Evolutionary conservation across 2,329 filamentous ascomycete species (phyloP), one percentile per base, ranked within the genome.

Genomic region (Alternaria novae-zelandiae): DNA sequence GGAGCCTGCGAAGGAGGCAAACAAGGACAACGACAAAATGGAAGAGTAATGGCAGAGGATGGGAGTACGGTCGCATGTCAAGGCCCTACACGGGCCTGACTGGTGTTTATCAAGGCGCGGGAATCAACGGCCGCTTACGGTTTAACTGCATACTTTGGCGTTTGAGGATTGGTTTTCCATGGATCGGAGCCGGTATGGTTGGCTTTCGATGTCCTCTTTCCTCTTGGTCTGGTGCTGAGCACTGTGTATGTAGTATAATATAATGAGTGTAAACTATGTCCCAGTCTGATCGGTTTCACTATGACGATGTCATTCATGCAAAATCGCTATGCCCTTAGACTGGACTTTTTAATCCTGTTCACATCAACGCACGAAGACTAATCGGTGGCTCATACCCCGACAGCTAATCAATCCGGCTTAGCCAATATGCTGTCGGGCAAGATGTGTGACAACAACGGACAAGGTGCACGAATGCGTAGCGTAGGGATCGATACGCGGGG

Each of bases 11-110:
- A 72, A 71, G 57, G 65, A 69, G 4, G 43, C 44, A 6, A 65
- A 63, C 36, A 65, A 67, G 15, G 61, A 68, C 25, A 68, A 68
- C 20, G 74, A 74, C 20, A 73, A 65, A 57, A 70, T 70, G 65
- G 68, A 70, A 54, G 70, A 70, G 51, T 74, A 72, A 72, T 71
- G 67, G 66, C 51, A 69, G 65, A 69, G 68, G 65, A 58, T 55
- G 61, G 63, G 56, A 54, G 30, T 41, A 70, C 44, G 66, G 61
- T 25, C 57, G 64, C 66, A 69, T 69, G 43, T 54, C 64, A 66
- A 63, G 53, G 54, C 57, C 47, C 45, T 6, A 9, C 2, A 3
- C 8, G 30, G 51, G 61, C 59, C 57, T 54, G 65, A 59, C 28
- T 36, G 66, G 66, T 66, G 66, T 69, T 69, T 56, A 59, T 54